Percentiles rank a stretch among this genome's conserved stretches.
Evolutionary conservation across 306 rosid genomes (phyloP).

Genomic region (Styphnolobium japonicum): DNA sequence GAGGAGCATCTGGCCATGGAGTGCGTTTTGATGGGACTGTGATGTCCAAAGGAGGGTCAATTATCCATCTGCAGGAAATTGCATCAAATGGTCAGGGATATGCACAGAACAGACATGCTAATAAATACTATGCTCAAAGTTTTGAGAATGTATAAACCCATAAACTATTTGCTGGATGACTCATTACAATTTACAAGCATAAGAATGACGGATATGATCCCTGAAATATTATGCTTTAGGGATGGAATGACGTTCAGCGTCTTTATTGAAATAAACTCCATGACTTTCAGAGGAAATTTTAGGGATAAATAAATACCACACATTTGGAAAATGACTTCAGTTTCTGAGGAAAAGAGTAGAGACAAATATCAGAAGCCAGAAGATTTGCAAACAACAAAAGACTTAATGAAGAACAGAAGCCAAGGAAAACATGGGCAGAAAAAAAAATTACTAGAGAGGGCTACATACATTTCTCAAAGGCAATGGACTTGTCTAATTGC

Average conservation of each 20-base stretch:
- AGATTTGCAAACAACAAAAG: background rate
- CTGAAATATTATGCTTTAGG: background rate
- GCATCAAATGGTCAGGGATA: conserved; percentile 2
- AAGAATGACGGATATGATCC: background rate
- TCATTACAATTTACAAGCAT: background rate
- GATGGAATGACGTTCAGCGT: background rate
- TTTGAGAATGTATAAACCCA: background rate
- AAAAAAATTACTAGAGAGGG: background rate
- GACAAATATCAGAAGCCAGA: background rate
- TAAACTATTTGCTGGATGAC: background rate
- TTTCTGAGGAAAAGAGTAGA: background rate
- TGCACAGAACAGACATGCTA: background rate
- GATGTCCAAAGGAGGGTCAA: conserved; percentile 74
- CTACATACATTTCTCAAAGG: background rate
- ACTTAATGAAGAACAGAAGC: background rate
- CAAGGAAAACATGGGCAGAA: background rate
- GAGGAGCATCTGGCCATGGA: conserved; percentile 90
- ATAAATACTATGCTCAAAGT: background rate
- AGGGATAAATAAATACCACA: background rate
- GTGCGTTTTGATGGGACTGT: conserved; percentile 75
- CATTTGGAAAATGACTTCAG: conserved; percentile 3
- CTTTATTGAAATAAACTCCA: background rate
- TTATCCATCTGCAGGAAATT: conserved; percentile 61
- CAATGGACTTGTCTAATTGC: background rate
- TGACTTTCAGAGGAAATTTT: background rate